Base-by-base conservation (phyloP, 345 rosid species). In the Trapa bicornis region DNA sequence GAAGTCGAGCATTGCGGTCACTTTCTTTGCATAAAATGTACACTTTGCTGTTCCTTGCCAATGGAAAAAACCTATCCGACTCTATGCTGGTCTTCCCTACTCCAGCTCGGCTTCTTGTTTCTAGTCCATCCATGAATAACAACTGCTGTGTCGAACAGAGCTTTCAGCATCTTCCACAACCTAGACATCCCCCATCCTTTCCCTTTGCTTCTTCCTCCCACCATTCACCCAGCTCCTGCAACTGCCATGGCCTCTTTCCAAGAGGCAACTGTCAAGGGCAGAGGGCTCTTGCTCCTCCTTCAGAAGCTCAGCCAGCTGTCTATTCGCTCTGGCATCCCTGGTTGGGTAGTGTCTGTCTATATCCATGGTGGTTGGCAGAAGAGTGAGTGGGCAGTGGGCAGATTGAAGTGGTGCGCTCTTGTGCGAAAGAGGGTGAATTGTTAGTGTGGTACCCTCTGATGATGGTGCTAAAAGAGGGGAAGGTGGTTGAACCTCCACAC, bases 261-360 rank as follows among this genome's bases (percentile, higher is more conserved):
- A 53, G 15, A 83, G 84, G 72, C 76, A 79, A 71, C 63, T 72
- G 50, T 82, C 78, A 10, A 80, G 74, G 36, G 72, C 48, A 65
- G 85, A 85, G 69, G 89, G 89, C 41, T 87, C 93, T 66, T 87
- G 88, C 52, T 79, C 77, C 64, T 87, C 85, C 64, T 73, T 75
- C 39, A 85, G 93, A 39, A 83, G 67, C 36, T 87, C 82, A 37
- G 76, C 72, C 48, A 87, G 92, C 65, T 67, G 79, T 68, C 70
- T 81, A 3, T 58, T 74, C 68, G 70, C 75, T 41, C 73, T 63
- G 57, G 71, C 3, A 32, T 1, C 63, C 3, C 15, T 10, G 0
- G 14, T 58, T 14, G 58, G 0, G 14, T 58, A 16, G 58, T 14
- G 38, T 68, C 61, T 14, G 38, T 68, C 61, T 56, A 69, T 61